phyloP scores from a whole-genome alignment of 768 basidiomycete species.

The Rossbeevera mucosa region DNA sequence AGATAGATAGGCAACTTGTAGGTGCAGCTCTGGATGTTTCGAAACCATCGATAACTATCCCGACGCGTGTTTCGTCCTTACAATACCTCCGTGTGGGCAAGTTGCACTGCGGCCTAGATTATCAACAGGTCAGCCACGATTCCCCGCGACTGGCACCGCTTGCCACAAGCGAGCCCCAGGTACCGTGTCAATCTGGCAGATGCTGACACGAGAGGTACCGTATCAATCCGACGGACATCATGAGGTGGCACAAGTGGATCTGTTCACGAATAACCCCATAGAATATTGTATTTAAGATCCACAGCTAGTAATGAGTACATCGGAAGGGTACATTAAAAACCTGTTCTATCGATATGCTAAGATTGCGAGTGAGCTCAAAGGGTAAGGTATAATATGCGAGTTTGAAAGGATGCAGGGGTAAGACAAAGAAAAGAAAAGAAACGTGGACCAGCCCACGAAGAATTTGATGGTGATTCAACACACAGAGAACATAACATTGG shows the following conservation, averaged over 20 bases:
- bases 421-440: conserved; percentile 1
- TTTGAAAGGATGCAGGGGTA: conserved; percentile 8
- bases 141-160: neutral
- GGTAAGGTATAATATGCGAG: conserved; percentile 24
- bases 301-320: conserved; percentile 24
- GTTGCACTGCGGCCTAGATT: neutral
- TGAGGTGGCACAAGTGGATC: neutral
- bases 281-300: conserved; percentile 16
- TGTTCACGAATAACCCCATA: conserved; percentile 14
- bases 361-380: conserved; percentile 13
- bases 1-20: neutral
- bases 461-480: conserved; percentile 10
- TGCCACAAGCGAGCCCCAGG: neutral
- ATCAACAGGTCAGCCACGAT: neutral
- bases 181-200: neutral
- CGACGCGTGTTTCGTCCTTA: neutral
- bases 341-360: conserved; percentile 26
- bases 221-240: neutral
- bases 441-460: conserved; percentile 19
- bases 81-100: neutral
- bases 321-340: conserved; percentile 21
- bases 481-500: conserved; percentile 1
- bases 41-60: neutral
- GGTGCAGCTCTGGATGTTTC: neutral
- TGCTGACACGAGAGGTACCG: neutral